Evolutionary conservation across 2,329 filamentous ascomycete genomes (phyloP).

Genomic region (Paecilomyces sp.): DNA sequence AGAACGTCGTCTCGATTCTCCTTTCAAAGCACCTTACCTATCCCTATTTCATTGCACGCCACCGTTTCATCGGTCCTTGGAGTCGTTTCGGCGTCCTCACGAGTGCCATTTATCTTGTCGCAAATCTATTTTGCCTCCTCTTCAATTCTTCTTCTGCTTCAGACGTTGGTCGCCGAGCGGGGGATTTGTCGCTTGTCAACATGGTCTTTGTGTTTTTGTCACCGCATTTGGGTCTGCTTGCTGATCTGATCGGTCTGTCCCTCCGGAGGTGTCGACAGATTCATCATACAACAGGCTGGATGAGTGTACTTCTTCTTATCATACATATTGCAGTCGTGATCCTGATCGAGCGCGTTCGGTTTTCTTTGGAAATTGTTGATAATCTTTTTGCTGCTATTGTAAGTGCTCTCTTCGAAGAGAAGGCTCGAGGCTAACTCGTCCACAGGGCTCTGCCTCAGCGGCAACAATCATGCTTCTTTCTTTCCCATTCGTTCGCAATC

Average conservation of each 20-base stretch:
- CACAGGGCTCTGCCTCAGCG: constrained; percentile 5
- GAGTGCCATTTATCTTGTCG: constrained; percentile 1
- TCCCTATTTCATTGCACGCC: constrained; percentile 11
- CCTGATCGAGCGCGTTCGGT: constrained; percentile 1
- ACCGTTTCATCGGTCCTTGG: constrained; percentile 9
- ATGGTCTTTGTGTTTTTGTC: constrained; percentile 7
- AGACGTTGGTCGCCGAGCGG: constrained; percentile 4
- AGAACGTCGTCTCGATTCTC: constrained; percentile 4
- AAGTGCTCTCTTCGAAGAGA: constrained; percentile 1
- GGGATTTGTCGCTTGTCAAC: constrained; percentile 7
- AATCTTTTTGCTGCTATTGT: constrained; percentile 8
- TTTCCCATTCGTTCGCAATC: constrained; percentile 3
- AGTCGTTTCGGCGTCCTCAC: constrained; percentile 7
- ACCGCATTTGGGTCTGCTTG: constrained; percentile 7
- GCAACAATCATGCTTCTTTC: constrained; percentile 4
- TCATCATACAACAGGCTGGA: constrained; percentile 7
- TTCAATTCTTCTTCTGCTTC: constrained; percentile 3
- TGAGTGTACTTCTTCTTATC: constrained; percentile 3
- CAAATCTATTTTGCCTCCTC: constrained; percentile 6
- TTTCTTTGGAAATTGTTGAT: constrained; percentile 1
- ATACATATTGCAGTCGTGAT: constrained; percentile 6
- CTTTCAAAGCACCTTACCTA: constrained; percentile 16
- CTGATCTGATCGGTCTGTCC: constrained; percentile 4
- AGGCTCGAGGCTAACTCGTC: not conserved
- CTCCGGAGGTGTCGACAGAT: constrained; percentile 5